These are phyloP conservation scores for Phaeosphaeria sp. DNA, from an alignment of 2,329 filamentous ascomycete species.

Conservation along the genomic window DNA sequence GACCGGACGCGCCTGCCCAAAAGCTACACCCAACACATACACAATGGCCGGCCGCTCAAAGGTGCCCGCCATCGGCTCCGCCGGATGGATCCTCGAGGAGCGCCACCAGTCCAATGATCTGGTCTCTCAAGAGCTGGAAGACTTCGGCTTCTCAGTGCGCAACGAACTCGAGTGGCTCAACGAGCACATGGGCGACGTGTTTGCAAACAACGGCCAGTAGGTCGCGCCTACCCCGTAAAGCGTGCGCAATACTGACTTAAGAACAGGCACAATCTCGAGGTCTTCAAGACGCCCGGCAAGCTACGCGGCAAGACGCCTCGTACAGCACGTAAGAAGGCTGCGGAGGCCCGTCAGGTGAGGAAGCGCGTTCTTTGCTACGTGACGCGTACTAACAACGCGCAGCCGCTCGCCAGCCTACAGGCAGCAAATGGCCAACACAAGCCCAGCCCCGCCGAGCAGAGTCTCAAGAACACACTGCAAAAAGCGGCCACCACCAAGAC, in stretches of 20 bases:
- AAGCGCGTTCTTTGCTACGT: conserved; percentile 54
- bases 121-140: conserved; percentile 82
- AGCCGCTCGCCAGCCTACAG: conserved; percentile 59
- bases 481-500: conserved; percentile 65
- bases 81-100: conserved; percentile 86
- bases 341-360: conserved; percentile 70
- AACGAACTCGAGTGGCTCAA: conserved; percentile 99
- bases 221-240: conserved; percentile 45
- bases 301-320: conserved; percentile 81
- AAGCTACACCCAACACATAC: conserved; percentile 11
- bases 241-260: conserved; percentile 29
- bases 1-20: conserved; percentile 28
- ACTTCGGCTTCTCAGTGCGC: conserved; percentile 88
- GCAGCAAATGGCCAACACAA: conserved; percentile 52
- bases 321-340: conserved; percentile 66
- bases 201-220: conserved; percentile 85
- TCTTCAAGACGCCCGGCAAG: conserved; percentile 94
- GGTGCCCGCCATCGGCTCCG: conserved; percentile 72
- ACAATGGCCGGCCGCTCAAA: conserved; percentile 44
- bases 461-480: conserved; percentile 56
- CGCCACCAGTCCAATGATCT: conserved; percentile 78
- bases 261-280: conserved; percentile 82
- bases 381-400: conserved; percentile 28
- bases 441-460: conserved; percentile 62
- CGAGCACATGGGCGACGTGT: conserved; percentile 96